Evolutionary conservation across 2,329 filamentous ascomycete genomes (phyloP).

Genomic region (Colletotrichum navitas): DNA sequence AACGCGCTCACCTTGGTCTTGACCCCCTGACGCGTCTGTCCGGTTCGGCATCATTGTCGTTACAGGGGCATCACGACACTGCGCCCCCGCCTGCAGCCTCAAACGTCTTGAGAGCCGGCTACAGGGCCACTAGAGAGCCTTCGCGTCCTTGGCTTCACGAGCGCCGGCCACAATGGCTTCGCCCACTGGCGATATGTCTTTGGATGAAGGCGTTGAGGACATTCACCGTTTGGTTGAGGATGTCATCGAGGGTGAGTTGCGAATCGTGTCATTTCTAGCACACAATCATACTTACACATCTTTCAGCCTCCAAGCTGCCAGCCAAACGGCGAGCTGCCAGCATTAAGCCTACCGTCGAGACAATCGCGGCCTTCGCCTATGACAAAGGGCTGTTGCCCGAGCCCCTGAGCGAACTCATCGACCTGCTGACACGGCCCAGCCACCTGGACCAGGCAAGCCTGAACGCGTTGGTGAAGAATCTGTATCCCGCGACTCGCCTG

Average conservation of each 20-base stretch:
- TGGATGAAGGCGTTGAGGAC: slow-evolving; percentile 48
- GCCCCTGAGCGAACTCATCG: slow-evolving; percentile 72
- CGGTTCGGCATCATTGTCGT: slow-evolving; percentile 6
- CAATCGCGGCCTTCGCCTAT: slow-evolving; percentile 72
- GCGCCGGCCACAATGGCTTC: slow-evolving; percentile 19
- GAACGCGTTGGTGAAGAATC: slow-evolving; percentile 75
- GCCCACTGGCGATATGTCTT: slow-evolving; percentile 40
- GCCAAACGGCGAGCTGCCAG: slow-evolving; percentile 74
- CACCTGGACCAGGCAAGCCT: slow-evolving; percentile 82
- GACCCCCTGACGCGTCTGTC: slow-evolving; percentile 32
- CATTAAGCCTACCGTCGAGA: slow-evolving; percentile 74
- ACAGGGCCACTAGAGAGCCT: not conserved
- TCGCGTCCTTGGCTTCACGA: not conserved
- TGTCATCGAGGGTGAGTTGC: slow-evolving; percentile 48
- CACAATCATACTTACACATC: not conserved
- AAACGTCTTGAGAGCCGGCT: not conserved
- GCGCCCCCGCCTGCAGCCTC: slow-evolving; percentile 4
- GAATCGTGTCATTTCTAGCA: not conserved
- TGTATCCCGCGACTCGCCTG: slow-evolving; percentile 81
- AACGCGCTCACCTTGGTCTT: slow-evolving; percentile 30
- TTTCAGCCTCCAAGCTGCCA: slow-evolving; percentile 68
- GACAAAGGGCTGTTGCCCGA: slow-evolving; percentile 74
- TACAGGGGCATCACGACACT: slow-evolving; percentile 7
- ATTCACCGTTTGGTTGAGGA: slow-evolving; percentile 53
- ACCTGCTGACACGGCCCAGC: slow-evolving; percentile 74